Evolutionary conservation across 2,329 filamentous ascomycete genomes (phyloP).

Genomic region (Lachnellula hyalina): DNA sequence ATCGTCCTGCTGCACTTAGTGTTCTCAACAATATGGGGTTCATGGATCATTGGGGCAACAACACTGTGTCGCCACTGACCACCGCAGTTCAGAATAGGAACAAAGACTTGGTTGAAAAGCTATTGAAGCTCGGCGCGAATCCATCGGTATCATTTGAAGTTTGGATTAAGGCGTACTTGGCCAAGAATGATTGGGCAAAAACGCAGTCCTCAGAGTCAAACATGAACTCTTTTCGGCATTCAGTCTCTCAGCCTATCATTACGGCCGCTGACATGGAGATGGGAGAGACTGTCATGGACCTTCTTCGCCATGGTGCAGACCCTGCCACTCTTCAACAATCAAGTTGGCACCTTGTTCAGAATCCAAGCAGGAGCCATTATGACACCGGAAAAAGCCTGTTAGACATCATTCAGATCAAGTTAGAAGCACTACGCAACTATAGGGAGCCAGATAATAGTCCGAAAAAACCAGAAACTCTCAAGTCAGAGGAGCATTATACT

Average conservation of each 20-base stretch:
- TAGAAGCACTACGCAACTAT: constrained; percentile 41
- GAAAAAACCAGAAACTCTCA: constrained; percentile 26
- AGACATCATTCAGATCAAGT: constrained; percentile 51
- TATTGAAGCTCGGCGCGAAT: constrained; percentile 60
- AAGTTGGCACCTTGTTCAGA: constrained; percentile 34
- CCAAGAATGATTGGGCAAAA: constrained; percentile 33
- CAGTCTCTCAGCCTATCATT: constrained; percentile 61
- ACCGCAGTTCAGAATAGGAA: constrained; percentile 53
- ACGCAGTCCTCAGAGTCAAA: constrained; percentile 43
- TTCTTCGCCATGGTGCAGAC: constrained; percentile 62
- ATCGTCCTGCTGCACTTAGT: constrained; percentile 54
- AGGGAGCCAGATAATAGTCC: constrained; percentile 10
- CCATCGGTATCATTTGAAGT: constrained; percentile 56
- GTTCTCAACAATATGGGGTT: constrained; percentile 62
- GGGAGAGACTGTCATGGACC: constrained; percentile 39
- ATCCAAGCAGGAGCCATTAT: constrained; percentile 25
- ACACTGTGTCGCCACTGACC: constrained; percentile 47
- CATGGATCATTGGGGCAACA: constrained; percentile 31
- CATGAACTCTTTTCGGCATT: constrained; percentile 41
- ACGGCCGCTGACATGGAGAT: constrained; percentile 49
- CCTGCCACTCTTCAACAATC: constrained; percentile 51
- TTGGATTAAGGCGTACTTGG: constrained; percentile 54
- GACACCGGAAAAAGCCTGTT: constrained; percentile 46
- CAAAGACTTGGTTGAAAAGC: constrained; percentile 46
- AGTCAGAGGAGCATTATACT: constrained; percentile 47